Conservation (phyloP, 169 alveolate genomes). For the Plasmodium knowlesi region DNA sequence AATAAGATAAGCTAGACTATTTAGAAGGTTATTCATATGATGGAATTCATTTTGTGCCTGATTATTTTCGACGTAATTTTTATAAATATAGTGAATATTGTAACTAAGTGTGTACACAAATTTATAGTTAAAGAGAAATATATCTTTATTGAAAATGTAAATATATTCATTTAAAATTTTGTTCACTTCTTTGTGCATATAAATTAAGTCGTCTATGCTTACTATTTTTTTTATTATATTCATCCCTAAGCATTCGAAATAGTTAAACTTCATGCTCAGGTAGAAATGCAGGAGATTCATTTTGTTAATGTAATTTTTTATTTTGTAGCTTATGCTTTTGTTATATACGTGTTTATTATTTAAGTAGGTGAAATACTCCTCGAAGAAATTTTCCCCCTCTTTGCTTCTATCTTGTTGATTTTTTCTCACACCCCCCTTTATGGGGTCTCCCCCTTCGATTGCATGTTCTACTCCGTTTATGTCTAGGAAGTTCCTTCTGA, state of each 20-base stretch:
- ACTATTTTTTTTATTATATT: constrained; percentile 66
- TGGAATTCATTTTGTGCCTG: constrained; percentile 33
- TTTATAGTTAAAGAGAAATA: constrained; percentile 60
- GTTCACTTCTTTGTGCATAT: constrained; percentile 60
- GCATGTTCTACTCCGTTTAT: constrained; percentile 20
- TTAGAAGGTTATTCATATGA: constrained; percentile 42
- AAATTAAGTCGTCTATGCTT: constrained; percentile 54
- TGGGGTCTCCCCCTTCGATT: neutral
- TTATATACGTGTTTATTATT: constrained; percentile 27
- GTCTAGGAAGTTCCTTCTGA: constrained; percentile 30
- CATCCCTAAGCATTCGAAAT: constrained; percentile 53
- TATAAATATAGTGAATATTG: constrained; percentile 66
- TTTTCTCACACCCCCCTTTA: neutral
- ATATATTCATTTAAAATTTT: constrained; percentile 65
- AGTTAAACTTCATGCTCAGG: constrained; percentile 35
- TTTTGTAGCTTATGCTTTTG: constrained; percentile 36
- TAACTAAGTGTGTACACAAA: constrained; percentile 58
- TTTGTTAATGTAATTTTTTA: constrained; percentile 37
- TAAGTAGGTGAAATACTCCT: neutral
- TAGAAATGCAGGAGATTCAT: constrained; percentile 15
- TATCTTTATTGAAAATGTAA: constrained; percentile 63
- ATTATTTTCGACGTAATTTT: constrained; percentile 47
- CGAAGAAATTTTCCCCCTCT: neutral
- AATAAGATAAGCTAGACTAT: constrained; percentile 35
- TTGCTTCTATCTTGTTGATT: neutral